These are phyloP conservation scores for Aspergillus bertholletiae DNA, from an alignment of 495 filamentous ascomycete species.

Conservation along the genomic window DNA sequence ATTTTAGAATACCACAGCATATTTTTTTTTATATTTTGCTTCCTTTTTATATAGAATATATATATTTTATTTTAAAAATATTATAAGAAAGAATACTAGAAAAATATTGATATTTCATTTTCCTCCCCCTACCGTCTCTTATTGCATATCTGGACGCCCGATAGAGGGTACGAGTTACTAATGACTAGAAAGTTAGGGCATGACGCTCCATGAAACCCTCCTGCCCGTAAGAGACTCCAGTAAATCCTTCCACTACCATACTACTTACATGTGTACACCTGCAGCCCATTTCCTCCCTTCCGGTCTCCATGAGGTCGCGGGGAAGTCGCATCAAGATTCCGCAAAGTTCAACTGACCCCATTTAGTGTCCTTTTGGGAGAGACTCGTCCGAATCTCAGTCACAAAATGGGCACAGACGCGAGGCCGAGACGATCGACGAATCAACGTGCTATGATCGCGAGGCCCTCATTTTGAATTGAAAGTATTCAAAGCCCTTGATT, in stretches of 20 bases:
- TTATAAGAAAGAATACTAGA: no score
- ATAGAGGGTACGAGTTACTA: not conserved
- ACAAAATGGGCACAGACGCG: constrained; percentile 33
- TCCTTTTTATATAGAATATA: no score
- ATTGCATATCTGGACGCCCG: not conserved
- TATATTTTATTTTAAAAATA: no score
- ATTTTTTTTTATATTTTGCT: no score
- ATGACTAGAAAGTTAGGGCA: no score
- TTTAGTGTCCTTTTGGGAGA: constrained; percentile 11
- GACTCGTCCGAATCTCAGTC: constrained; percentile 30
- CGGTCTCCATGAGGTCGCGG: constrained; percentile 14
- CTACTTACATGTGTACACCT: not conserved
- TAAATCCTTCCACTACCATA: no score
- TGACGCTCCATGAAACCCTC: no score
- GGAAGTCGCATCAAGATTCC: constrained; percentile 21
- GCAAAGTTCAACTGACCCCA: constrained; percentile 20
- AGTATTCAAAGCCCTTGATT: constrained; percentile 35
- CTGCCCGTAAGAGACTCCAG: not conserved
- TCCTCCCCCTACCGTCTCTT: not conserved
- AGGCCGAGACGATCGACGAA: constrained; percentile 28
- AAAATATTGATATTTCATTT: constrained; percentile 3
- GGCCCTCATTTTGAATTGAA: constrained; percentile 15
- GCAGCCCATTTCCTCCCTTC: not conserved
- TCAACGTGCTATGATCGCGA: constrained; percentile 23
- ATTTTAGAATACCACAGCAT: no score